A percentile compares a stretch with the other conserved stretches of the same genome.
phyloP scores from a whole-genome alignment of 352 stramenopile genomes.

The Phytophthora citrophthora region DNA sequence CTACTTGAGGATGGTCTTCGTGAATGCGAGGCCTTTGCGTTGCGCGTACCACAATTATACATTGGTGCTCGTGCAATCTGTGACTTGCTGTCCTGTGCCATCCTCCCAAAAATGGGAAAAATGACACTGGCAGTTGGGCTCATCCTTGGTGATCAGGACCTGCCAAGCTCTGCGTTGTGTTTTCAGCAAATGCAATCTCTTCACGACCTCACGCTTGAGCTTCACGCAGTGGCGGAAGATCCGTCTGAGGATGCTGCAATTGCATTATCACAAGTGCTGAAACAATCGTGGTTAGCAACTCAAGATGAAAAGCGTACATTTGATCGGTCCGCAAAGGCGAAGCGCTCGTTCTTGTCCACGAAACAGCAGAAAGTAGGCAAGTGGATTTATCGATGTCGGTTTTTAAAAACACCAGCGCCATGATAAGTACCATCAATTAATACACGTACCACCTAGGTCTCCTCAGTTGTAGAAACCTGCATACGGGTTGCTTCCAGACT shows the following conservation, averaged over 20 bases:
- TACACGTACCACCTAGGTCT: conserved; percentile 2
- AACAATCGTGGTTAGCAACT: conserved; percentile 27
- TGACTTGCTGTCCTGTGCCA: conserved; percentile 22
- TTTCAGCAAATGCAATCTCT: conserved; percentile 30
- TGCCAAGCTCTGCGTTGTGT: conserved; percentile 7
- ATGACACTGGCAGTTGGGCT: conserved; percentile 33
- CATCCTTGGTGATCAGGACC: not conserved
- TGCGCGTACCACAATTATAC: conserved; percentile 37
- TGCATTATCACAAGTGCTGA: conserved; percentile 23
- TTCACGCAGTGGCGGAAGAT: conserved; percentile 19
- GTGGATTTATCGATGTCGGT: conserved; percentile 32
- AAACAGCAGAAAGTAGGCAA: conserved; percentile 28
- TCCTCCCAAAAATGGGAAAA: conserved; percentile 29
- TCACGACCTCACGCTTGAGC: conserved; percentile 30
- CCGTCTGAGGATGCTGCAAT: not conserved
- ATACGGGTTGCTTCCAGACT: conserved; percentile 55
- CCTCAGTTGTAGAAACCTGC: conserved; percentile 6
- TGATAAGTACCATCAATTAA: not conserved
- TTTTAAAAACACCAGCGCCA: conserved; percentile 16
- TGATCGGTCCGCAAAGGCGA: conserved; percentile 3
- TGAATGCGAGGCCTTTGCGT: conserved; percentile 51
- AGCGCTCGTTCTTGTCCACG: conserved; percentile 27
- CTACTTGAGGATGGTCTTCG: conserved; percentile 52
- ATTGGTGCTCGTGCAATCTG: conserved; percentile 12
- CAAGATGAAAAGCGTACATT: conserved; percentile 4